phyloP scores from a whole-genome alignment of 371 early-diverging fungal genomes.

The Apophysomyces sp. region DNA sequence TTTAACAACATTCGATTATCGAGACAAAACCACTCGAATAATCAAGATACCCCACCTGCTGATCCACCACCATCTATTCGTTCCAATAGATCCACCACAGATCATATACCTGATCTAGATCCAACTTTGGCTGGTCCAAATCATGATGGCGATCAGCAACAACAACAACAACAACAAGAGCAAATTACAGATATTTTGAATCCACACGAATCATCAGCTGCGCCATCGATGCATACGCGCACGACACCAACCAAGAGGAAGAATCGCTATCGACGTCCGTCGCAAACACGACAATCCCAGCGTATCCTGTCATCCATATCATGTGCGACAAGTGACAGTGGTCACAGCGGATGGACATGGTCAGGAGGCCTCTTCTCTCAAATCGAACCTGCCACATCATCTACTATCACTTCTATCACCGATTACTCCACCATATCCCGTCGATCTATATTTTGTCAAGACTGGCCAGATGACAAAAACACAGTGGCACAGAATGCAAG shows the following conservation, averaged over 20 bases:
- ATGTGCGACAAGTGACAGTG: slow-evolving; percentile 8
- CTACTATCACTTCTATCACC: slow-evolving; percentile 19
- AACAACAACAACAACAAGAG: too few relatives aligned
- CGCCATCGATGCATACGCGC: too few relatives aligned
- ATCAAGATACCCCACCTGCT: not conserved
- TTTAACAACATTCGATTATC: not conserved
- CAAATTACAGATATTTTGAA: not conserved
- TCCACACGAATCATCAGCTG: too few relatives aligned
- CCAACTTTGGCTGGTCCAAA: not conserved
- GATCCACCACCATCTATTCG: not conserved
- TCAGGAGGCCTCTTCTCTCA: slow-evolving; percentile 30
- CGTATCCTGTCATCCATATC: not conserved
- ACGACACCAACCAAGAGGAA: not conserved
- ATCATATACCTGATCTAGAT: not conserved
- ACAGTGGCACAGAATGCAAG: not conserved
- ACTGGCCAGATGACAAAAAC: slow-evolving; percentile 9
- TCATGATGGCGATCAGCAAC: not conserved
- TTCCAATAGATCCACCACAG: not conserved
- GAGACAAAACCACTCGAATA: not conserved
- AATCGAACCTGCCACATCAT: slow-evolving; percentile 23
- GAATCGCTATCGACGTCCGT: not conserved
- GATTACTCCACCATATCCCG: slow-evolving; percentile 21
- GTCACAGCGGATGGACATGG: slow-evolving; percentile 7
- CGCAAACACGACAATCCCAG: not conserved
- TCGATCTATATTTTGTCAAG: slow-evolving; percentile 14